A percentile compares a stretch with the other conserved stretches of the same genome.
Conservation (phyloP, 768 basidiomycete genomes). For the Hypsizygus marmoreus region DNA sequence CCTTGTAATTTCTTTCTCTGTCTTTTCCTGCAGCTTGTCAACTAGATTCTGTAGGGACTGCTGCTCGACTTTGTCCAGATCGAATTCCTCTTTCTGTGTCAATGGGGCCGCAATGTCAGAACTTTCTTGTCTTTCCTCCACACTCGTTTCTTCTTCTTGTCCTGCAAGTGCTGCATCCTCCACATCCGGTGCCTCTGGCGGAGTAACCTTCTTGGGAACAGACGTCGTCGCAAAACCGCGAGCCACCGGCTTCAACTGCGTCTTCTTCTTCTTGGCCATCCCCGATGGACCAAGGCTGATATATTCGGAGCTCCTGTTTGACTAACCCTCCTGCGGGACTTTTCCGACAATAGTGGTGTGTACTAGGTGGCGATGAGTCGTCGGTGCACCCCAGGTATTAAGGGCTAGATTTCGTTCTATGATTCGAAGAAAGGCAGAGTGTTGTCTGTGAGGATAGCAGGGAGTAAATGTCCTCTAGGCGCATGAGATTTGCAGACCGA, state of each 20-base stretch:
- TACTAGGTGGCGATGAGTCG: neutral
- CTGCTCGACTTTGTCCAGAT: slow-evolving; percentile 47
- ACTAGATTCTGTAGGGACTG: slow-evolving; percentile 69
- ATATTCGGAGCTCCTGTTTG: slow-evolving; percentile 1
- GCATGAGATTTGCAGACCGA: slow-evolving; percentile 20
- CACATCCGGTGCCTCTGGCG: slow-evolving; percentile 25
- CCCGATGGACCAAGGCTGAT: slow-evolving; percentile 21
- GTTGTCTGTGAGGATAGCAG: slow-evolving; percentile 8
- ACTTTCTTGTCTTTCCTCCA: slow-evolving; percentile 1
- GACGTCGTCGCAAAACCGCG: slow-evolving; percentile 85
- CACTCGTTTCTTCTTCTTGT: slow-evolving; percentile 8
- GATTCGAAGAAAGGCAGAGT: slow-evolving; percentile 16
- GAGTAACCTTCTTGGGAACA: slow-evolving; percentile 70
- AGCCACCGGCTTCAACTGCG: slow-evolving; percentile 69
- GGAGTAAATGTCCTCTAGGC: slow-evolving; percentile 10
- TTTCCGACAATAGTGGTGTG: neutral
- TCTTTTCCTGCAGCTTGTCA: slow-evolving; percentile 84
- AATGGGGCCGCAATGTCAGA: slow-evolving; percentile 8
- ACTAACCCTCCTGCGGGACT: slow-evolving; percentile 8
- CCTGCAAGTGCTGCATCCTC: slow-evolving; percentile 16
- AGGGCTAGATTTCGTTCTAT: slow-evolving; percentile 2
- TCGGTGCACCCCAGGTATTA: neutral
- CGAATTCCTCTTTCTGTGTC: slow-evolving; percentile 28
- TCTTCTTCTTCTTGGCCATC: slow-evolving; percentile 88
- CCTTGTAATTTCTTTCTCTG: slow-evolving; percentile 84